These are phyloP conservation scores for Leccinum angustisporum DNA, from an alignment of 1,284 basidiomycete genomes.

Conservation along the genomic window DNA sequence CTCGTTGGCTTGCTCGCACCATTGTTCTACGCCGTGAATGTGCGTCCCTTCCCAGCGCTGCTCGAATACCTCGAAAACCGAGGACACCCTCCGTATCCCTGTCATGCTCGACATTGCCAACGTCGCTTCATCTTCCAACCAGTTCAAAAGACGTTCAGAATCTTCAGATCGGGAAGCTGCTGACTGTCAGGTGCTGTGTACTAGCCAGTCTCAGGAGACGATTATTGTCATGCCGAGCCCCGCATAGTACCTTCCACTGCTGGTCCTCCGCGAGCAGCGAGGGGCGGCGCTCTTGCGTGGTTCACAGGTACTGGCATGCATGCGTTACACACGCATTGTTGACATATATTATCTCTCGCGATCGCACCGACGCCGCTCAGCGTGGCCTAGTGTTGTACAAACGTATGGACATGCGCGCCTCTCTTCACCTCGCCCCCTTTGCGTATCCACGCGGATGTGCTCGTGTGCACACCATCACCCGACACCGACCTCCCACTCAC, in stretches of 20 bases:
- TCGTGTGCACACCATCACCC: no score
- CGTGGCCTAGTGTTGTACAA: no score
- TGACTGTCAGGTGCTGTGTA: slow-evolving; percentile 91
- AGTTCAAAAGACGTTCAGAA: slow-evolving; percentile 69
- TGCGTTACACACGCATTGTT: slow-evolving; percentile 84
- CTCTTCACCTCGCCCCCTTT: no score
- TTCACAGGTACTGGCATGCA: slow-evolving; percentile 81
- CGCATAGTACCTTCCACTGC: slow-evolving; percentile 57
- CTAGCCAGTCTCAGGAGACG: slow-evolving; percentile 86
- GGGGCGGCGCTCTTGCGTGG: slow-evolving; percentile 79
- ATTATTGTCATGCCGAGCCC: slow-evolving; percentile 80
- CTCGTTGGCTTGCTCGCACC: slow-evolving; percentile 80
- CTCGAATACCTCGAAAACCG: slow-evolving; percentile 80
- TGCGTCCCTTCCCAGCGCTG: slow-evolving; percentile 74
- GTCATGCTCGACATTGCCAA: slow-evolving; percentile 87
- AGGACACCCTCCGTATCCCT: slow-evolving; percentile 84
- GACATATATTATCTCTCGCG: slow-evolving; percentile 69
- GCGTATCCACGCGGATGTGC: no score
- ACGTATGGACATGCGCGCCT: no score
- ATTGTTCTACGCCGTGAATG: slow-evolving; percentile 80
- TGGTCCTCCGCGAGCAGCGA: slow-evolving; percentile 79
- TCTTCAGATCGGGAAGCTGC: slow-evolving; percentile 73
- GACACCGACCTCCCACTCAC: no score
- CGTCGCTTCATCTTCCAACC: slow-evolving; percentile 82
- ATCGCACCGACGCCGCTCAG: slow-evolving; percentile 40